Percentiles rank a stretch among this genome's conserved stretches.
phyloP scores from a whole-genome alignment of 2,329 filamentous ascomycete species.

The Zymoseptoria tritici region DNA sequence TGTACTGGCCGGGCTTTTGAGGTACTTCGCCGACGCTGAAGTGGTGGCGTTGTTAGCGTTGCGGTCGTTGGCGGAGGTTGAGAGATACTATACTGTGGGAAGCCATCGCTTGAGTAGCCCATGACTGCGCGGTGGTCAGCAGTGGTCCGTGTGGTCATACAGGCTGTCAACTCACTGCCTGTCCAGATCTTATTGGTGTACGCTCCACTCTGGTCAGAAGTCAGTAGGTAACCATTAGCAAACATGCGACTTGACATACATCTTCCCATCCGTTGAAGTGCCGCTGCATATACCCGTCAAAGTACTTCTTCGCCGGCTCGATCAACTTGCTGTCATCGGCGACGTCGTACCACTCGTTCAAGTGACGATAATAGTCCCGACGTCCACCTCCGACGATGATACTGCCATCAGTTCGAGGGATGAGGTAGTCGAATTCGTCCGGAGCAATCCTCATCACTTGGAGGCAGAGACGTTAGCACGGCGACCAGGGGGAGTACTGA shows the following conservation, averaged over 20 bases:
- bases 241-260: neutral
- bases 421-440: slow-evolving; percentile 33
- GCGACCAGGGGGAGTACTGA: neutral
- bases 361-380: slow-evolving; percentile 14
- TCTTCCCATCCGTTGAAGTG: slow-evolving; percentile 45
- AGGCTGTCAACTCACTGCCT: slow-evolving; percentile 23
- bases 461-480: slow-evolving; percentile 7
- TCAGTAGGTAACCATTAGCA: neutral
- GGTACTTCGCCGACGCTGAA: slow-evolving; percentile 18
- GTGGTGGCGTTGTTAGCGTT: neutral
- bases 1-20: slow-evolving; percentile 11
- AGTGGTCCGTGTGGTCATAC: neutral
- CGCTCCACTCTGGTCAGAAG: slow-evolving; percentile 8
- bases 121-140: slow-evolving; percentile 11
- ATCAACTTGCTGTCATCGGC: slow-evolving; percentile 42
- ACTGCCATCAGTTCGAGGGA: slow-evolving; percentile 39
- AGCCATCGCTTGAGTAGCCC: slow-evolving; percentile 19
- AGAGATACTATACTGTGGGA: slow-evolving; percentile 7
- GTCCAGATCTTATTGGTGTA: slow-evolving; percentile 37
- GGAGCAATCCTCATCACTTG: slow-evolving; percentile 13
- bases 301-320: slow-evolving; percentile 37
- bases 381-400: slow-evolving; percentile 40
- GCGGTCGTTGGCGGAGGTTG: neutral
- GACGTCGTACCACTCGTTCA: slow-evolving; percentile 40
- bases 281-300: slow-evolving; percentile 43